phyloP scores from a whole-genome alignment of 345 rosid species.

The Balakata baccata region DNA sequence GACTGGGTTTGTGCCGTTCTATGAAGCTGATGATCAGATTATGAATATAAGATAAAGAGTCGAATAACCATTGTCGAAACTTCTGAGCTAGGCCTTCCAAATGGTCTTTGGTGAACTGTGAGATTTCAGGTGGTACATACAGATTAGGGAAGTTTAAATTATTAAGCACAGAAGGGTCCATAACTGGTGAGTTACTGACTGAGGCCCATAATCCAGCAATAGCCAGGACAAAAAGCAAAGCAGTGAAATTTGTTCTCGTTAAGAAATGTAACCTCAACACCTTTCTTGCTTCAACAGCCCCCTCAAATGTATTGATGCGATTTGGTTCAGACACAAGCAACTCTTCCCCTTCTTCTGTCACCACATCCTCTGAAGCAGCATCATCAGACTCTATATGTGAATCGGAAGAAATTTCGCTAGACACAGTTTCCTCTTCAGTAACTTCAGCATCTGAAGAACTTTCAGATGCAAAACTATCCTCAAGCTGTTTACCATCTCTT shows the following conservation, averaged over 20 bases:
- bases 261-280: constrained; percentile 31
- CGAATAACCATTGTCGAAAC: constrained; percentile 35
- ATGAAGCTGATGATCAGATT: constrained; percentile 33
- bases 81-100: constrained; percentile 34
- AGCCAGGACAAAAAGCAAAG: constrained; percentile 39
- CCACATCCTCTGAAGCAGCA: constrained; percentile 22
- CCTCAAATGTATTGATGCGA: constrained; percentile 11
- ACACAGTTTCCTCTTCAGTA: constrained; percentile 42
- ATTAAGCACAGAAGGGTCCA: constrained; percentile 27
- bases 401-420: constrained; percentile 24
- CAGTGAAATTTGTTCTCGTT: constrained; percentile 36
- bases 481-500: constrained; percentile 44
- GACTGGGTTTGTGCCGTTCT: constrained; percentile 25
- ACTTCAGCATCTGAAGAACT: constrained; percentile 47
- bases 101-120: constrained; percentile 33
- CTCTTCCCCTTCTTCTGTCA: constrained; percentile 27
- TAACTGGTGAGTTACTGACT: constrained; percentile 30
- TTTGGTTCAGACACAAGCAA: constrained; percentile 20
- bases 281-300: constrained; percentile 24
- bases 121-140: constrained; percentile 38
- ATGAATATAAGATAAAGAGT: constrained; percentile 31
- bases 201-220: constrained; percentile 35
- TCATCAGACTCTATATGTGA: constrained; percentile 43
- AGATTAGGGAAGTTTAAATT: constrained; percentile 29
- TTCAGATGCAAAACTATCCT: constrained; percentile 47